Percentiles rank a stretch among this genome's conserved stretches.
These are phyloP conservation scores for Rhizopogon parksii DNA, from an alignment of 1,284 basidiomycete species.

Conservation along the genomic window DNA sequence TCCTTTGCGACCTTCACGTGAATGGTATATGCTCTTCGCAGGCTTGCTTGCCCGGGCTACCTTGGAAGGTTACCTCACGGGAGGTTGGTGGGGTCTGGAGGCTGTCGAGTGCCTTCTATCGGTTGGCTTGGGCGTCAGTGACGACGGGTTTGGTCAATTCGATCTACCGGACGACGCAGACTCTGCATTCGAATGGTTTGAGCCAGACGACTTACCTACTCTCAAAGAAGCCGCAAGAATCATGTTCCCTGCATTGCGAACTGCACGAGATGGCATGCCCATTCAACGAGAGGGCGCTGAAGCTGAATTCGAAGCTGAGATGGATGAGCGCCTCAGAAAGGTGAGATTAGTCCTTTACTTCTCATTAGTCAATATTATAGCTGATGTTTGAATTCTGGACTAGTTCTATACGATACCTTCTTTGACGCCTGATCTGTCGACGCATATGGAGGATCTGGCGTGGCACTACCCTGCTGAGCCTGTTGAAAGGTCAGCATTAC, in stretches of 20 bases:
- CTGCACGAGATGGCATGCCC: constrained; percentile 18
- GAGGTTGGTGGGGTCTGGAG: constrained; percentile 67
- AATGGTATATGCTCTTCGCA: constrained; percentile 75
- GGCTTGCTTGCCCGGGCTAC: constrained; percentile 72
- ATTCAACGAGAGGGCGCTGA: constrained; percentile 39
- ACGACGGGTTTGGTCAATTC: constrained; percentile 11
- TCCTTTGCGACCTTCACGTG: constrained; percentile 57
- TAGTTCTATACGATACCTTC: constrained; percentile 71
- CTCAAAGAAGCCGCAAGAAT: constrained; percentile 58
- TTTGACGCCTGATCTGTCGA: constrained; percentile 63
- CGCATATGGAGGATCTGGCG: constrained; percentile 73
- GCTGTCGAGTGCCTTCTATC: constrained; percentile 68
- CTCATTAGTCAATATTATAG: constrained; percentile 4
- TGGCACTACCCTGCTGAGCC: constrained; percentile 75
- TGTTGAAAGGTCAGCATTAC: constrained; percentile 67
- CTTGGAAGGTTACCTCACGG: constrained; percentile 74
- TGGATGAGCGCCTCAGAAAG: constrained; percentile 59
- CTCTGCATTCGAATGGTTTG: constrained; percentile 50
- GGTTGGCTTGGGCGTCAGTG: constrained; percentile 54
- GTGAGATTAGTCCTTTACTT: constrained; percentile 35
- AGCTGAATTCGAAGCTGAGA: constrained; percentile 58
- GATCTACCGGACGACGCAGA: constrained; percentile 29
- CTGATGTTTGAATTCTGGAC: constrained; percentile 9
- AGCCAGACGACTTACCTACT: constrained; percentile 70
- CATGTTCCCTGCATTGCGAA: constrained; percentile 57